Evolutionary conservation across 768 basidiomycete species (phyloP), one percentile per base, ranked within the genome.

Genomic region (Psilocybe subaeruginosa): DNA sequence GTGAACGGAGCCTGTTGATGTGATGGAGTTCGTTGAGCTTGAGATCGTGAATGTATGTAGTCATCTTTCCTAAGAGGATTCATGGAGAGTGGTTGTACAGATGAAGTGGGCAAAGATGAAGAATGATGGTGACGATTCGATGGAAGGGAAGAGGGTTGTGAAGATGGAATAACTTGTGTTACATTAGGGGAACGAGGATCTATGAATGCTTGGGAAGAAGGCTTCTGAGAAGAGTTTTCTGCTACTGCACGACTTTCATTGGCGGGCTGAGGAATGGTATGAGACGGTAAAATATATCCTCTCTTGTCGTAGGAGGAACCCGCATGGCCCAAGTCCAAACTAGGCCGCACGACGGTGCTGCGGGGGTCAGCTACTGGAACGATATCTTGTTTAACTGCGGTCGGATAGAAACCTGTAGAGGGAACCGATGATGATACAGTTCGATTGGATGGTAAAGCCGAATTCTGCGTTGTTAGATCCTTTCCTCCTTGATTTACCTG

Each of bases 11-110:
- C 31, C 29, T 41, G 51, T n/a, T 54, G 51, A 54, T 57, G 59
- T 17, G 59, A 51, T 29, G 66, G 62, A n/a, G 62, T 60, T 35
- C 63, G 50, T 16, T 43, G 54, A 16, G 54, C 14, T 49, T 49
- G 48, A 51, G 47, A n/a, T 19, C 35, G 54, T 30, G 35, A 45
- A 12, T 51, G 39, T 29, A n/a, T 11, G 16, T 17, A 12, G 29
- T 59, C 50, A 27, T 51, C 58, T 23, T 27, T 57, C 47, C 16
- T 47, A 6, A 4, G 17, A 14, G 30, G 2, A 37, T 35, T 37
- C 49, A 12, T 16, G 3, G 56, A 4, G 5, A 16, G 51, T 53
- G 31, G 31, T 53, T 19, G 51, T 31, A 33, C 33, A 37, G 19
- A 48, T 12, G 56, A 57, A 8, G 45, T 17, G 8, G 56, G 46